Evolutionary conservation across 441 rosid species (phyloP).

Genomic region (Syzygium malaccense): DNA sequence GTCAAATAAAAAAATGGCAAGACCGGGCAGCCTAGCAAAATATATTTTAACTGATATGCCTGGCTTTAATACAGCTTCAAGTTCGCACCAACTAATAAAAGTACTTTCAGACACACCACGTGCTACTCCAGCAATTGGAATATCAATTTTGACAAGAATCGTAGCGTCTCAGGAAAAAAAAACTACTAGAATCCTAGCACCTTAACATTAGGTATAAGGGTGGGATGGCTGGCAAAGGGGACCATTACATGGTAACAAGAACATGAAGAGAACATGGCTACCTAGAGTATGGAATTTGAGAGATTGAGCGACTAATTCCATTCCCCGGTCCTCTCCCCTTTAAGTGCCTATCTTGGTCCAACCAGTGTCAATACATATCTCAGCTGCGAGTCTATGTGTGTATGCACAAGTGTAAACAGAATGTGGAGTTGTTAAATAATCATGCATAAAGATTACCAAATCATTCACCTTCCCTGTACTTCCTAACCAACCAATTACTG

Average conservation of each 20-base stretch:
- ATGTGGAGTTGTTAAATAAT: neutral
- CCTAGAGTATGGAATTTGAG: neutral
- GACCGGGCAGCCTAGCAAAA: neutral
- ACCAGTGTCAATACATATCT: neutral
- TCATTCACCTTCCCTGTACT: neutral
- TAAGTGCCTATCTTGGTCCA: neutral
- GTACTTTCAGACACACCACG: neutral
- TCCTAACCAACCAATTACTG: neutral
- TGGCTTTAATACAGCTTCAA: neutral
- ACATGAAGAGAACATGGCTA: neutral
- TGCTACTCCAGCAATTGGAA: neutral
- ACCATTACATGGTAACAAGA: neutral
- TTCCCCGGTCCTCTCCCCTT: neutral
- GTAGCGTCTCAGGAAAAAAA: neutral
- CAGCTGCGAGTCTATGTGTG: neutral
- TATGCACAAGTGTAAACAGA: neutral
- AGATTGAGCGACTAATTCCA: neutral
- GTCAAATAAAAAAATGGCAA: neutral
- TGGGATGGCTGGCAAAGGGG: neutral
- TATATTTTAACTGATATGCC: neutral
- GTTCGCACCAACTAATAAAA: neutral
- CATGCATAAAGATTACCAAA: neutral
- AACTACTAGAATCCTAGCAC: neutral
- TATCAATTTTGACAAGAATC: neutral
- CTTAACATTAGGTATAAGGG: neutral